Base-by-base conservation (phyloP, 176 grass and related monocot genomes). In the Musa itinerans region DNA sequence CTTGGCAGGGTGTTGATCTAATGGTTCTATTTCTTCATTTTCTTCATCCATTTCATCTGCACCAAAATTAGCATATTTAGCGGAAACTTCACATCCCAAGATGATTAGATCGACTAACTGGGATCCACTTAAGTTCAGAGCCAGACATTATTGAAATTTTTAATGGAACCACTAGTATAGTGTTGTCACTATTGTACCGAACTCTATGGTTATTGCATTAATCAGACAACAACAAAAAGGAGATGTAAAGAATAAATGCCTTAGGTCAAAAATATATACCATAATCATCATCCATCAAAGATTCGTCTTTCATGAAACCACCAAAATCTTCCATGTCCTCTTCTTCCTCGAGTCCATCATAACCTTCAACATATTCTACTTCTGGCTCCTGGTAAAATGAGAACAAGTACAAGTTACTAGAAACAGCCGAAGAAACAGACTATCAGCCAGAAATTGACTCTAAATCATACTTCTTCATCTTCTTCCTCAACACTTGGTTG, bases 291-390 rank as follows among this genome's bases (percentile, higher is more conserved):
- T 72, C 73, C 55, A 82, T 71, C 66, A 65, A 77, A 16, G 61
- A 64, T 8, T 52, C 75, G 19, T 77, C 61, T 23, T 77, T 65
- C 23, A 71, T 22, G 7, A 85, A 73, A 75, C 80, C 87, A 73
- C 83, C 85, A 49, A 91, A 89, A 63, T 98, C 90, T 87, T 93
- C 94, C 14, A 93, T 97, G 72, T 97, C 90, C 56, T 97, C 93
- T 62, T 89, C 88, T 80, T 73, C 94, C 77, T 85, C 87, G 20
- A 87, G 80, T 55, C 81, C 94, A 81, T 85, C 87, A 76, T 80
- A 80, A 1, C 84, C 83, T 81, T 98, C 90, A 17, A 98, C 84
- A 84, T 89, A 98, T 76, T 93, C 88, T 20, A 98, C 52, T 80
- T 85, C 87, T 54, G 29, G 75, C 54, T 89, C 90, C 88, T 93